Percentiles rank a stretch among this genome's conserved stretches.
Conservation (phyloP, 192 early-diverging fungal species). For the Paraglomus brasilianum region DNA sequence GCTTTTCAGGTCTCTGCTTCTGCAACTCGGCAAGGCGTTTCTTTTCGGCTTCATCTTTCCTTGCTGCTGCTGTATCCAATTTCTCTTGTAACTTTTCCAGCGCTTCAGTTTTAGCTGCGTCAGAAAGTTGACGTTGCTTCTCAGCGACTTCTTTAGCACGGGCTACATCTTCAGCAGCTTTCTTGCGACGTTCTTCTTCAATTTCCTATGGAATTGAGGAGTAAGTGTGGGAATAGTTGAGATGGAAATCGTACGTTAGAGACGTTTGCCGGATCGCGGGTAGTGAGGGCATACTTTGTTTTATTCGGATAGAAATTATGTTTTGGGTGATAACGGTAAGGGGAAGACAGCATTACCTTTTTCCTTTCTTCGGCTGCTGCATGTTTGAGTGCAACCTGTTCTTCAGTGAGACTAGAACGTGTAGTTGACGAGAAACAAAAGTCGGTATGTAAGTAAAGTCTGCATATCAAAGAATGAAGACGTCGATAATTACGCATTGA, state of each 20-base stretch:
- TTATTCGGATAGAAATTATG: not conserved
- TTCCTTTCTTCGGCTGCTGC: conserved; percentile 25
- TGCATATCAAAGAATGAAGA: not conserved
- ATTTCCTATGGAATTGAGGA: not conserved
- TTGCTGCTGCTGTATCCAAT: too few species aligned
- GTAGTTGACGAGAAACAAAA: not conserved
- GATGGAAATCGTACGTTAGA: too few species aligned
- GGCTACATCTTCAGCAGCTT: conserved; percentile 26
- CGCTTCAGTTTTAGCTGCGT: too few species aligned
- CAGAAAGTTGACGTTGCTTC: conserved; percentile 19
- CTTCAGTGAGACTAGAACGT: not conserved
- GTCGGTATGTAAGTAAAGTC: not conserved
- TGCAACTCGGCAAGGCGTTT: too few species aligned
- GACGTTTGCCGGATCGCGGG: too few species aligned
- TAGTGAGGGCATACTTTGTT: not conserved
- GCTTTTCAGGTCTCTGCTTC: too few species aligned
- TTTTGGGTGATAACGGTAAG: not conserved
- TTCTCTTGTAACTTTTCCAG: too few species aligned
- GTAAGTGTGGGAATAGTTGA: too few species aligned
- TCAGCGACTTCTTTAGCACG: conserved; percentile 22
- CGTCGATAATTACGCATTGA: not conserved
- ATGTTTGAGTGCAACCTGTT: conserved; percentile 16
- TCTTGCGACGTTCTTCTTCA: not conserved
- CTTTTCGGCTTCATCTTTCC: too few species aligned
- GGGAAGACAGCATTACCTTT: not conserved